Evolutionary conservation across 257 asterid genomes (phyloP).

Genomic region (Solanum sejunctum): DNA sequence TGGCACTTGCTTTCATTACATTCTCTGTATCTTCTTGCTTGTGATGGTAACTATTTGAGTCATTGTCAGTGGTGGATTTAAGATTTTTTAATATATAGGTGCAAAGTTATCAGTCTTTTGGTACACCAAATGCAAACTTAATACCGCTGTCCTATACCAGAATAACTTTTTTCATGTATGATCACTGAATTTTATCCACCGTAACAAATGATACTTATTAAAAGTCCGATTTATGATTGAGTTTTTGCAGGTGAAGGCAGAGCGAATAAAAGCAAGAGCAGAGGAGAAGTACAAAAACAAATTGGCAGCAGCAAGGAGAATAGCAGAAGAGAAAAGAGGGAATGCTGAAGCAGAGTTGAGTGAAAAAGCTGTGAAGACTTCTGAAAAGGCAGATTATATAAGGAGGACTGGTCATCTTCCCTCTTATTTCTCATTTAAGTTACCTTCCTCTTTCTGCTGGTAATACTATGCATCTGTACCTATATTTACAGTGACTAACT

Average conservation of each 20-base stretch:
- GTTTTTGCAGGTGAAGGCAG: constrained; percentile 67
- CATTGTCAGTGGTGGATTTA: not conserved
- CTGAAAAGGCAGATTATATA: constrained; percentile 64
- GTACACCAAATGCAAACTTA: not conserved
- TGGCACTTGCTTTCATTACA: not conserved
- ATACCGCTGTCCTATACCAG: not conserved
- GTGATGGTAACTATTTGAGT: not conserved
- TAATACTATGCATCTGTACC: constrained; percentile 6
- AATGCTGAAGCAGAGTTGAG: constrained; percentile 77
- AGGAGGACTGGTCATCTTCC: constrained; percentile 73
- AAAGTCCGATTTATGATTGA: not conserved
- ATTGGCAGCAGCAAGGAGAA: constrained; percentile 56
- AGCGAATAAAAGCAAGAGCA: constrained; percentile 63
- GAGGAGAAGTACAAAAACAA: constrained; percentile 62
- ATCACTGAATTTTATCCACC: not conserved
- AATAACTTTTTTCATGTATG: not conserved
- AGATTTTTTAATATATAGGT: not conserved
- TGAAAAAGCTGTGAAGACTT: constrained; percentile 55
- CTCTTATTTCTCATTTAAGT: constrained; percentile 43
- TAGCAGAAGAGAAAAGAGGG: constrained; percentile 77
- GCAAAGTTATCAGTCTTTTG: not conserved
- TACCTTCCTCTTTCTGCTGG: constrained; percentile 41
- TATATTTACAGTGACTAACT: not conserved
- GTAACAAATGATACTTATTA: not conserved
- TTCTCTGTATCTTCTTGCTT: not conserved